phyloP scores from a whole-genome alignment of 352 stramenopile species.

The Globisporangium canariense region DNA sequence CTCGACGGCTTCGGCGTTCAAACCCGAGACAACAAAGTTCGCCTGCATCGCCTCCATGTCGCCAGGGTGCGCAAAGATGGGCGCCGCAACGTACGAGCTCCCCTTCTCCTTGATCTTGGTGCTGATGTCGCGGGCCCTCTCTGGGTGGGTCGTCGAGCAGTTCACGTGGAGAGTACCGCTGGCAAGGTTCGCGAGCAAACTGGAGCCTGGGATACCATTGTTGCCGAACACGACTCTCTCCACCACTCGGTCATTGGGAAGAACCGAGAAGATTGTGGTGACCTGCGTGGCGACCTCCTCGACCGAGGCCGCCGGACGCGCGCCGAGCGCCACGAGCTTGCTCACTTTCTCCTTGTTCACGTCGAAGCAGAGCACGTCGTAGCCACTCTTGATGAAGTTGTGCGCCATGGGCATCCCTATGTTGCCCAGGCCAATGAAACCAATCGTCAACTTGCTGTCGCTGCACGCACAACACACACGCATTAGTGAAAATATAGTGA shows the following conservation, averaged over 20 bases:
- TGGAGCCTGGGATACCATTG: slow-evolving; percentile 14
- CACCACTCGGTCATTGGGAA: slow-evolving; percentile 67
- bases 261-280: slow-evolving; percentile 51
- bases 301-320: slow-evolving; percentile 29
- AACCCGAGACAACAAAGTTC: slow-evolving; percentile 55
- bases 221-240: slow-evolving; percentile 37
- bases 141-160: slow-evolving; percentile 70
- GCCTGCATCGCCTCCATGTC: slow-evolving; percentile 66
- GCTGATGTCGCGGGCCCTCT: slow-evolving; percentile 46
- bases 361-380: slow-evolving; percentile 67
- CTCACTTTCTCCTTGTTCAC: slow-evolving; percentile 28
- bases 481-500: neutral
- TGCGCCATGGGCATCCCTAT: slow-evolving; percentile 91
- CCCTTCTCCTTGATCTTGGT: slow-evolving; percentile 27
- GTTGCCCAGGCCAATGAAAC: slow-evolving; percentile 91
- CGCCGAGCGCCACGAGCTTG: slow-evolving; percentile 28
- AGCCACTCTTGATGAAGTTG: slow-evolving; percentile 77
- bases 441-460: slow-evolving; percentile 30
- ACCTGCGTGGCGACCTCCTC: slow-evolving; percentile 37
- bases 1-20: slow-evolving; percentile 30
- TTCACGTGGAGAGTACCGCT: slow-evolving; percentile 48
- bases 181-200: slow-evolving; percentile 35
- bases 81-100: slow-evolving; percentile 46
- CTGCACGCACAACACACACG: neutral
- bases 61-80: slow-evolving; percentile 73